Percentiles rank a stretch among this genome's conserved stretches.
These are phyloP conservation scores for Platanthera zijinensis DNA, from an alignment of 106 monocot species.

Conservation along the genomic window DNA sequence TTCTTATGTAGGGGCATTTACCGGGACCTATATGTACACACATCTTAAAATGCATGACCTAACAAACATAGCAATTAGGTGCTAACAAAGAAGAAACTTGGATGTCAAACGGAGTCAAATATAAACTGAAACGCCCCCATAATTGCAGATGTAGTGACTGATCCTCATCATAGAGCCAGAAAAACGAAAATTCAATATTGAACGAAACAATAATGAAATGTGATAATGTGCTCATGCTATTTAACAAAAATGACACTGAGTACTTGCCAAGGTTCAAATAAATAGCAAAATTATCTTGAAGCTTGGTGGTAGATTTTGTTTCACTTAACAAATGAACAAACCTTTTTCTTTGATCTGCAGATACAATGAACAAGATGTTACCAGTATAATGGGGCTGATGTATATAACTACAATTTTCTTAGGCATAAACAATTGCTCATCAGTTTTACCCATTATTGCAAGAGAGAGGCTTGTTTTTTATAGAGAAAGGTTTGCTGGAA, in stretches of 20 bases:
- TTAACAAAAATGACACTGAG: neutral
- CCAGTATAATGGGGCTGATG: conserved; percentile 47
- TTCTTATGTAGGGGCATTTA: too few relatives aligned
- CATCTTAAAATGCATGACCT: too few relatives aligned
- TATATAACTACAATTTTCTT: conserved; percentile 20
- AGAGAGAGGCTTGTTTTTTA: conserved; percentile 37
- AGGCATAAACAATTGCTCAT: conserved; percentile 36
- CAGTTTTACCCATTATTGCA: conserved; percentile 35
- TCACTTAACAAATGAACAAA: neutral
- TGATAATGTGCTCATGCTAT: neutral
- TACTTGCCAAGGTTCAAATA: neutral
- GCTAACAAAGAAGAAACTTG: neutral
- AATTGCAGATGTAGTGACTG: neutral
- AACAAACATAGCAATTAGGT: neutral
- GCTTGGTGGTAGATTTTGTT: neutral
- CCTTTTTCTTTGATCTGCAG: conserved; percentile 18
- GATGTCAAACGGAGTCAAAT: neutral
- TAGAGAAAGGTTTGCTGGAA: conserved; percentile 51
- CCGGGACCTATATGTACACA: too few relatives aligned
- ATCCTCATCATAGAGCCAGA: neutral
- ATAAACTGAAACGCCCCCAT: neutral
- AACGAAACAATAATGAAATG: neutral
- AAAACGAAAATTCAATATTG: neutral
- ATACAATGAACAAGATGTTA: conserved; percentile 35
- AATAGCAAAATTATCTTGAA: neutral